These are phyloP conservation scores for Ziziphus jujuba DNA, from an alignment of 306 rosid genomes.

Conservation along the genomic window DNA sequence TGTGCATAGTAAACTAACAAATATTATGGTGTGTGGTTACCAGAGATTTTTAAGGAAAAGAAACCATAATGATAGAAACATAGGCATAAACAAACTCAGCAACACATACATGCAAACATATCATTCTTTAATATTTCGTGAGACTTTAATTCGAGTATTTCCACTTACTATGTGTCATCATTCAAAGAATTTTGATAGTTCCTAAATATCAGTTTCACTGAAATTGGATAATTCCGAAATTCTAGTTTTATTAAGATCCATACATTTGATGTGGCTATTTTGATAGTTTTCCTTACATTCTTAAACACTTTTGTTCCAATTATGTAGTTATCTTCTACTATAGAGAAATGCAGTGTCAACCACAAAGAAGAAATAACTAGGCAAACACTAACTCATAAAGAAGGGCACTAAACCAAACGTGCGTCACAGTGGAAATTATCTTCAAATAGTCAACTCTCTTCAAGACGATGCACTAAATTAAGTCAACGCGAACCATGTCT, in stretches of 20 bases:
- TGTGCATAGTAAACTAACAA: no score
- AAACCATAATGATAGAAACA: no score
- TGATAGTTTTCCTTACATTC: neutral
- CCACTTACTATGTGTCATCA: no score
- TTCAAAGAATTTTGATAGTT: no score
- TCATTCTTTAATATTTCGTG: no score
- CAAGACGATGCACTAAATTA: neutral
- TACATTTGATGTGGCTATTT: neutral
- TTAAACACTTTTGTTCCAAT: neutral
- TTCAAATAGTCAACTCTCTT: neutral
- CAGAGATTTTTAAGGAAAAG: no score
- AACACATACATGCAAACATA: no score
- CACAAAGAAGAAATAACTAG: neutral
- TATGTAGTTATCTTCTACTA: neutral
- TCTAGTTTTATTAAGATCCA: neutral
- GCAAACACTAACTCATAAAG: slow-evolving; percentile 7
- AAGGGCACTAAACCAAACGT: neutral
- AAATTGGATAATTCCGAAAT: neutral
- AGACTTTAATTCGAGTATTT: no score
- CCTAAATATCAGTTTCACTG: neutral
- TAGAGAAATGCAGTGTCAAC: slow-evolving; percentile 6
- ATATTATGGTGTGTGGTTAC: no score
- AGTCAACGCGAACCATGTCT: neutral
- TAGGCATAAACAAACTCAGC: no score
- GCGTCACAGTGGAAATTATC: slow-evolving; percentile 5